A percentile compares a stretch with the other conserved stretches of the same genome.
These are phyloP conservation scores for Tetrapisispora iriomotensis DNA, from an alignment of 805 yeast genomes.

Conservation along the genomic window DNA sequence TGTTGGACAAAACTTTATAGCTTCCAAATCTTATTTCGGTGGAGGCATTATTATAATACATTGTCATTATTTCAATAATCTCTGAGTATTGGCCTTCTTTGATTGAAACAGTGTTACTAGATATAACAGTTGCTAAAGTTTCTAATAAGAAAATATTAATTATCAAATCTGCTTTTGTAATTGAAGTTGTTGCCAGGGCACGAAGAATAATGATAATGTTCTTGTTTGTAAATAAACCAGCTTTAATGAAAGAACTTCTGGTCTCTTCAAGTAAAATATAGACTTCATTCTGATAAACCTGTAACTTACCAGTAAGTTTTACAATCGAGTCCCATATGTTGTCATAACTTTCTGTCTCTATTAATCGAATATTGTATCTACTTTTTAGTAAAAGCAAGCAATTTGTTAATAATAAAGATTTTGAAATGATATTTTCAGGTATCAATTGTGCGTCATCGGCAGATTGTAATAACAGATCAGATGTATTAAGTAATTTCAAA, in stretches of 20 bases:
- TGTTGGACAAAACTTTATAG: slow-evolving; percentile 9
- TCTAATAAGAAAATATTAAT: slow-evolving; percentile 15
- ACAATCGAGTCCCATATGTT: slow-evolving; percentile 17
- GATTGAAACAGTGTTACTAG: background rate
- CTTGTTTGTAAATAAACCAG: slow-evolving; percentile 11
- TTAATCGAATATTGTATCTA: background rate
- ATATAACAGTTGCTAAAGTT: slow-evolving; percentile 10
- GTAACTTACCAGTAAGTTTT: slow-evolving; percentile 13
- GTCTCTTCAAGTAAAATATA: slow-evolving; percentile 19
- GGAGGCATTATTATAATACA: slow-evolving; percentile 8
- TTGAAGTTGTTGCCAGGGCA: slow-evolving; percentile 6
- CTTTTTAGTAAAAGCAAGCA: slow-evolving; percentile 10
- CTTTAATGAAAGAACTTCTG: slow-evolving; percentile 11
- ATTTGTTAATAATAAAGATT: slow-evolving; percentile 18
- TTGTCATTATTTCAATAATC: slow-evolving; percentile 16
- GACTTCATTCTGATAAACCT: slow-evolving; percentile 18
- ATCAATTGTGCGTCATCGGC: slow-evolving; percentile 18
- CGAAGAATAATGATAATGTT: slow-evolving; percentile 13
- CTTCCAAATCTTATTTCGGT: slow-evolving; percentile 19
- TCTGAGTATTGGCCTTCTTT: slow-evolving; percentile 15
- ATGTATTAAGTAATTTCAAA: slow-evolving; percentile 11
- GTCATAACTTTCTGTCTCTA: background rate
- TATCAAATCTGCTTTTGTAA: slow-evolving; percentile 4
- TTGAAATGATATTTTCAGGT: slow-evolving; percentile 21
- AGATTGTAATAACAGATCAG: slow-evolving; percentile 17